Evolutionary conservation across 306 rosid genomes (phyloP).

Genomic region (Vicia villosa): DNA sequence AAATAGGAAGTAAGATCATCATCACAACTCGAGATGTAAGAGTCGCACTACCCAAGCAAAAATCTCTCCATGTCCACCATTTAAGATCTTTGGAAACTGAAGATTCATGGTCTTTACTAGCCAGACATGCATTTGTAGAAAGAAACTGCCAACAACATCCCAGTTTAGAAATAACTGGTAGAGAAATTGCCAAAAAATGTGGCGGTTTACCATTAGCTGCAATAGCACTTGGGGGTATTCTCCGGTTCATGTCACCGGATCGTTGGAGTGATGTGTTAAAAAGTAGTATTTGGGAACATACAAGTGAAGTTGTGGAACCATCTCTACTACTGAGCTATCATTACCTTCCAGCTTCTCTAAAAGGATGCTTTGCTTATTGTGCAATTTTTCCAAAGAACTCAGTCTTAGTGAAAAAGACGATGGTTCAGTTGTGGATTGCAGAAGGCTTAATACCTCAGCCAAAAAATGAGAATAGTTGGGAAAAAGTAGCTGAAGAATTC

Average conservation of each 20-base stretch:
- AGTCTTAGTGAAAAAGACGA: no score
- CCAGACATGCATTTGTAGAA: conserved; percentile 34
- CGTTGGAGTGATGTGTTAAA: not conserved
- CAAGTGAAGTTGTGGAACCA: not conserved
- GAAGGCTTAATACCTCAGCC: no score
- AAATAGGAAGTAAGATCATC: not conserved
- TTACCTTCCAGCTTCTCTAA: no score
- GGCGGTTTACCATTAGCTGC: conserved; percentile 52
- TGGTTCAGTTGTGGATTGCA: no score
- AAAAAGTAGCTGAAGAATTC: no score
- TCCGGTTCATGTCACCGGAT: conserved; percentile 30
- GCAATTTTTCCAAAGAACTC: no score
- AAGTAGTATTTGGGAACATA: not conserved
- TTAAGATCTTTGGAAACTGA: conserved; percentile 30
- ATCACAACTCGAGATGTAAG: conserved; percentile 20
- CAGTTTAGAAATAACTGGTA: conserved; percentile 42
- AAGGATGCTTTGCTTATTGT: no score
- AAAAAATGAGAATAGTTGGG: conserved; percentile 27
- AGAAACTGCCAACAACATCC: not conserved
- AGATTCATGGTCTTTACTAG: conserved; percentile 41
- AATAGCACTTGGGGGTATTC: conserved; percentile 42
- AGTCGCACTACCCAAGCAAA: conserved; percentile 47
- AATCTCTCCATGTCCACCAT: conserved; percentile 26
- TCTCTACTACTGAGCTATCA: not conserved
- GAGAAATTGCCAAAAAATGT: conserved; percentile 19